Percentiles rank a stretch among this genome's conserved stretches.
These are phyloP conservation scores for Physcomitrellopsis africana DNA, from an alignment of 225 moss, liverwort and hornwort genomes.

Conservation along the genomic window DNA sequence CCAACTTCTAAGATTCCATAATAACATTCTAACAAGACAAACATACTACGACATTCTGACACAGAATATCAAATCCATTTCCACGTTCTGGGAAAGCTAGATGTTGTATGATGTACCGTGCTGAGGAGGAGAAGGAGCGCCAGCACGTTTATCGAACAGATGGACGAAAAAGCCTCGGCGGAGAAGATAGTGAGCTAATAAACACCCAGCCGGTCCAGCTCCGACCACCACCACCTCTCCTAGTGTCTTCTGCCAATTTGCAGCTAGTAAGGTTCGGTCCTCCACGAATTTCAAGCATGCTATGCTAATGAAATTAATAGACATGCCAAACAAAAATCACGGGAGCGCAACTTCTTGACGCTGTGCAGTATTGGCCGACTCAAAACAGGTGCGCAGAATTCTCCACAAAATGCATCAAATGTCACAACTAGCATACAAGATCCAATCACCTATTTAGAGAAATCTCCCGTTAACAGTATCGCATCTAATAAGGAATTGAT, in stretches of 20 bases:
- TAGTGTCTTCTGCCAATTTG: constrained; percentile 21
- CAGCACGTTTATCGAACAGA: constrained; percentile 49
- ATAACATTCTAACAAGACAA: not conserved
- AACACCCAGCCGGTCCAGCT: constrained; percentile 65
- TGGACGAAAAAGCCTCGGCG: constrained; percentile 60
- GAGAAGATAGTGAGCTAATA: constrained; percentile 57
- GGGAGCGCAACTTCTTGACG: no score
- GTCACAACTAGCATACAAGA: no score
- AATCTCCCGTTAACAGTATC: no score
- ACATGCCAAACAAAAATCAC: not conserved
- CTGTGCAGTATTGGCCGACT: no score
- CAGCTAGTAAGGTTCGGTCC: not conserved
- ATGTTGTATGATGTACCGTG: constrained; percentile 28
- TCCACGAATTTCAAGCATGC: not conserved
- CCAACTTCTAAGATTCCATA: constrained; percentile 9
- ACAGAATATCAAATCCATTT: not conserved
- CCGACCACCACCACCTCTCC: constrained; percentile 63
- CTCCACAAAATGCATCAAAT: no score
- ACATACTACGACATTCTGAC: not conserved
- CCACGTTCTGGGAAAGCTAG: not conserved
- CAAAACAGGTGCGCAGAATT: no score
- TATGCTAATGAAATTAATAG: not conserved
- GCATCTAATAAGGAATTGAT: no score
- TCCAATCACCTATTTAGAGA: no score
- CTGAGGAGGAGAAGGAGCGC: constrained; percentile 29